Conservation (phyloP, 371 early-diverging fungal genomes). For the Catenaria anguillulae region DNA sequence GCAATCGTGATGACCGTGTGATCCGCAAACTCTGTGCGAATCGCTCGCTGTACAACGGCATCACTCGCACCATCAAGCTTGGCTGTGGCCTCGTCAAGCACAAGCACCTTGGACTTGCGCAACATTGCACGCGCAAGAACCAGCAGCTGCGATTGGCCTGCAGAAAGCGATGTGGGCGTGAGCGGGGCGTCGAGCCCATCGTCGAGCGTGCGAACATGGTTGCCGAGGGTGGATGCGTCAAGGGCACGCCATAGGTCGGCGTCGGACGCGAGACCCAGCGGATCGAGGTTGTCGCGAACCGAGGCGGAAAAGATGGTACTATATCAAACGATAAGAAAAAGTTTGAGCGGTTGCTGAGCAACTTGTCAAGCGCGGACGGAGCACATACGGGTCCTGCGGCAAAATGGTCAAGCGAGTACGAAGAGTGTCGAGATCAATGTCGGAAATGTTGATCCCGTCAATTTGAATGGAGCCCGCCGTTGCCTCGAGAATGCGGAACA, state of each 20-base stretch:
- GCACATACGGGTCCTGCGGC: constrained; percentile 28
- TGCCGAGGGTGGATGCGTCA: constrained; percentile 52
- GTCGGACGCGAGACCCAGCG: constrained; percentile 51
- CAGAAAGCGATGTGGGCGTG: constrained; percentile 36
- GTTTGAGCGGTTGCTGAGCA: too few species aligned
- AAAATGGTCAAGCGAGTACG: constrained; percentile 39
- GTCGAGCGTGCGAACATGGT: constrained; percentile 40
- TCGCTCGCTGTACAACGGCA: too few species aligned
- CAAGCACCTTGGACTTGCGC: constrained; percentile 47
- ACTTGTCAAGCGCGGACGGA: constrained; percentile 81
- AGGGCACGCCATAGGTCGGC: constrained; percentile 68
- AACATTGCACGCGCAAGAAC: constrained; percentile 76
- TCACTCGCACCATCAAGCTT: too few species aligned
- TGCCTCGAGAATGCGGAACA: constrained; percentile 39
- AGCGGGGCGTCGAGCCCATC: constrained; percentile 27
- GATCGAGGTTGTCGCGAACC: constrained; percentile 51
- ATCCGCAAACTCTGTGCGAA: too few species aligned
- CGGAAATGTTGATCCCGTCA: constrained; percentile 34
- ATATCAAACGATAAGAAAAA: too few species aligned
- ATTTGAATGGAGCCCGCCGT: constrained; percentile 31
- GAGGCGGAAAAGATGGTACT: too few species aligned
- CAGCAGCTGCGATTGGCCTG: constrained; percentile 76
- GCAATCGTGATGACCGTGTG: too few species aligned
- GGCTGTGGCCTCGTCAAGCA: too few species aligned
- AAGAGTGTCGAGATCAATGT: constrained; percentile 32